Conservation (phyloP, 257 asterid species). For the Striga asiatica region DNA sequence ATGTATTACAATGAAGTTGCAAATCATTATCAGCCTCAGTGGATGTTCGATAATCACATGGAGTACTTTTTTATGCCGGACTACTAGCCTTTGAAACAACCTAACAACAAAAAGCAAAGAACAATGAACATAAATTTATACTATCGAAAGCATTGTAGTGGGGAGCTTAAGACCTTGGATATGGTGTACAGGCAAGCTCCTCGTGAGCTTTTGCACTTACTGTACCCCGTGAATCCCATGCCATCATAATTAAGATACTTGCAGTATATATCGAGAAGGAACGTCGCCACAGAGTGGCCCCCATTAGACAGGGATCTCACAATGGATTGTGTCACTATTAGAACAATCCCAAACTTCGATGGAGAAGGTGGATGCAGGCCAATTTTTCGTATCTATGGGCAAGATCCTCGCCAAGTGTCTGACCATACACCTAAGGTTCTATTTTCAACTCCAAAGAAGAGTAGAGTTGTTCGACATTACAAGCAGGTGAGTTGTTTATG, state of each 20-base stretch:
- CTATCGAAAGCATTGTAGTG: conserved; percentile 67
- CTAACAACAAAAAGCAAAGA: too few species aligned
- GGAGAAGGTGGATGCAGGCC: conserved; percentile 88
- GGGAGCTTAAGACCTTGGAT: conserved; percentile 84
- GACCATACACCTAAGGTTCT: conserved; percentile 72
- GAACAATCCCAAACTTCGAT: conserved; percentile 78
- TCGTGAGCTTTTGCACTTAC: conserved; percentile 66
- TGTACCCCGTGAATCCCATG: conserved; percentile 76
- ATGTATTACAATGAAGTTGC: too few species aligned
- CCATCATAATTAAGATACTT: conserved; percentile 90
- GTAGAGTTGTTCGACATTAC: conserved; percentile 61
- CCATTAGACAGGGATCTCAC: conserved; percentile 81
- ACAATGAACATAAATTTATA: too few species aligned
- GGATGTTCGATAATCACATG: too few species aligned
- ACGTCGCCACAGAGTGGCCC: conserved; percentile 84
- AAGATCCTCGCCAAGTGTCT: conserved; percentile 51
- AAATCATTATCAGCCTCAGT: too few species aligned
- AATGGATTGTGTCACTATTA: conserved; percentile 75
- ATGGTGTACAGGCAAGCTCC: conserved; percentile 96
- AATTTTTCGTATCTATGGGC: conserved; percentile 76
- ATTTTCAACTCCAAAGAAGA: conserved; percentile 68
- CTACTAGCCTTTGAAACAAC: too few species aligned
- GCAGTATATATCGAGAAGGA: conserved; percentile 86
- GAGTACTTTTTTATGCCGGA: too few species aligned
- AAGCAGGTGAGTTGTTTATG: conserved; percentile 55